Base-by-base conservation (phyloP, 805 yeast genomes). In the Danielozyma ontarioensis region DNA sequence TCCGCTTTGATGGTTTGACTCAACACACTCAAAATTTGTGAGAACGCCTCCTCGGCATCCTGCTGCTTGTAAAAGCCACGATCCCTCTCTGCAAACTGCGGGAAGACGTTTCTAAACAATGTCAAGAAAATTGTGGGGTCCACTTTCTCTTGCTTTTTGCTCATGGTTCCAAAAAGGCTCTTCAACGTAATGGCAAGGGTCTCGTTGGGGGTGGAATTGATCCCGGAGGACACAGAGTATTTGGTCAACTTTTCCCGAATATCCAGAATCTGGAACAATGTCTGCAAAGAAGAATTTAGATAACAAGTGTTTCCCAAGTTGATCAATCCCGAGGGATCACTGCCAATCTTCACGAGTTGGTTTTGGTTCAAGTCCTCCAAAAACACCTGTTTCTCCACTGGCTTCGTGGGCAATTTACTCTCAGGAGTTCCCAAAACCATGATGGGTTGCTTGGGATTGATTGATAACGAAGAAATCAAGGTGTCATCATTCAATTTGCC, bases 21-120 rank as follows among this genome's bases (percentile, higher is more conserved):
- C 39, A 86, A 57, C 21, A 70, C 60, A 23, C 66, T 62, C 41
- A 89, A 60, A 32, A 93, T 71, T 55, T 83, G 90, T 5, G 96
- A 81, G 62, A 78, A 88, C 13, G 90, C 83, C 57, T 93, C 99
- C 63, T 93, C 99, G 0, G 98, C 98, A 65, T 93, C 99, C 62
- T 93, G 99, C 63, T 93, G 98, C 59, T 86, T 88, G 53, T 74
- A 83, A 36, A 72, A 62, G 1, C 97, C 97, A 30, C 51, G 59
- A 40, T 77, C 82, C 39, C 78, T 75, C 55, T 90, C 97, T 27
- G 83, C 84, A 59, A 93, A 93, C 60, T 93, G 97, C 2, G 97
- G 97, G 53, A 76, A 83, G 13, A 67, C 62, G 30, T 68, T 63
- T 55, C 96, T 78, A 45, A 85, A 65, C 19, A 76, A 64, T 24